Percentiles rank a stretch among this genome's conserved stretches.
These are phyloP conservation scores for Paracamarosporium sp. DNA, from an alignment of 2,329 filamentous ascomycete genomes.

Conservation along the genomic window DNA sequence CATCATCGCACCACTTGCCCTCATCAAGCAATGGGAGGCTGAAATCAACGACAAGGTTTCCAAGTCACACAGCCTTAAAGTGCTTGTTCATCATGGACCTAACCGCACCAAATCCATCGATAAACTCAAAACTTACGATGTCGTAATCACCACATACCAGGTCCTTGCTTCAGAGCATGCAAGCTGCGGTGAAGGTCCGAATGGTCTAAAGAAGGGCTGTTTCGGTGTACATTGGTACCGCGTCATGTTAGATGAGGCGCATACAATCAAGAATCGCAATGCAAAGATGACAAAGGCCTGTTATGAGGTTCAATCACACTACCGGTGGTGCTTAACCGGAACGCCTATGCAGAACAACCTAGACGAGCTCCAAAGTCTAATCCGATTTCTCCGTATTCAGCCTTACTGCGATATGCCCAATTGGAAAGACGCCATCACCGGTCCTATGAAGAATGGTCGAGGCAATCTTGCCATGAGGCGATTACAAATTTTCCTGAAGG, in stretches of 20 bases:
- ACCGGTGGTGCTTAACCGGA: conserved; percentile 94
- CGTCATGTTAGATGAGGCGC: conserved; percentile 93
- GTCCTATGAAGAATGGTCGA: conserved; percentile 86
- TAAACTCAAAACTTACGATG: conserved; percentile 84
- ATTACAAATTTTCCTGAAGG: conserved; percentile 82
- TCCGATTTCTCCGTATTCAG: conserved; percentile 89
- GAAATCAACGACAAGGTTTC: conserved; percentile 87
- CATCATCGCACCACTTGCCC: conserved; percentile 88
- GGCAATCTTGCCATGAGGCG: conserved; percentile 88
- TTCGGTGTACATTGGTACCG: conserved; percentile 96
- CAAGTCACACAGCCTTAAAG: conserved; percentile 72
- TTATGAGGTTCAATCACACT: conserved; percentile 82
- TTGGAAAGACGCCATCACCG: conserved; percentile 92
- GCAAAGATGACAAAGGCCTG: conserved; percentile 94
- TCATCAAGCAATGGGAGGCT: conserved; percentile 96
- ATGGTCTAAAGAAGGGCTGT: conserved; percentile 76
- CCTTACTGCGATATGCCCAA: conserved; percentile 85
- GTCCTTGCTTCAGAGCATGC: conserved; percentile 91
- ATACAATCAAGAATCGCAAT: conserved; percentile 98
- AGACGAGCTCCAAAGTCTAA: conserved; percentile 91
- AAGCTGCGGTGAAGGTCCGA: conserved; percentile 66
- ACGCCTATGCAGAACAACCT: conserved; percentile 99
- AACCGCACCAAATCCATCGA: conserved; percentile 79
- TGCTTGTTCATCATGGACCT: conserved; percentile 90
- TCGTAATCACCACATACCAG: conserved; percentile 97